Evolutionary conservation across 768 basidiomycete species (phyloP).

Genomic region (Termitomyces heimii): DNA sequence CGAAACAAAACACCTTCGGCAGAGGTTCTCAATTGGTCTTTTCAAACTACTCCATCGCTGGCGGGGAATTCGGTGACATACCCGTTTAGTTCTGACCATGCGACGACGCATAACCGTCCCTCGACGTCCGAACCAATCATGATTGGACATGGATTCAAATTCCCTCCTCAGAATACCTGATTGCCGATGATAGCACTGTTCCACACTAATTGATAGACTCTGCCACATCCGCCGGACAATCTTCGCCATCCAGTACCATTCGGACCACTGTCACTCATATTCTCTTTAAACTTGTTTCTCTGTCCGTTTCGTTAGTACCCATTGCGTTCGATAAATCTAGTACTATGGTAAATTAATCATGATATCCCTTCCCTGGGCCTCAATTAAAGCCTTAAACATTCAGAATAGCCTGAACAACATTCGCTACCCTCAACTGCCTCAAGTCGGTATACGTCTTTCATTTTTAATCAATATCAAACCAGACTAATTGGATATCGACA

Average conservation of each 20-base stretch:
- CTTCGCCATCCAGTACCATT: neutral
- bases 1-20: constrained; percentile 49
- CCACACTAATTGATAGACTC: neutral
- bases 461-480: neutral
- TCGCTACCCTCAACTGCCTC: constrained; percentile 81
- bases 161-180: neutral
- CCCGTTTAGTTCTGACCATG: neutral
- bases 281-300: neutral
- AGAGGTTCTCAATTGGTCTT: constrained; percentile 37
- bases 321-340: neutral
- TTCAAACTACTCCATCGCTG: neutral
- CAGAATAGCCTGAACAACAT: constrained; percentile 91
- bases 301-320: neutral
- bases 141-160: neutral
- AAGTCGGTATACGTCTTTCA: constrained; percentile 95
- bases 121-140: neutral
- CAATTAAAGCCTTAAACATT: constrained; percentile 43
- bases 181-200: neutral
- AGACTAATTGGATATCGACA: neutral
- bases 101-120: neutral
- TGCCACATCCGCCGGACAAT: neutral
- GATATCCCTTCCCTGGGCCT: neutral
- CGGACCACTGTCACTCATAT: neutral
- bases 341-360: neutral
- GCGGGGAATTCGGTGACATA: neutral